These are phyloP conservation scores for Centella asiatica DNA, from an alignment of 129 eudicot species.

Conservation along the genomic window DNA sequence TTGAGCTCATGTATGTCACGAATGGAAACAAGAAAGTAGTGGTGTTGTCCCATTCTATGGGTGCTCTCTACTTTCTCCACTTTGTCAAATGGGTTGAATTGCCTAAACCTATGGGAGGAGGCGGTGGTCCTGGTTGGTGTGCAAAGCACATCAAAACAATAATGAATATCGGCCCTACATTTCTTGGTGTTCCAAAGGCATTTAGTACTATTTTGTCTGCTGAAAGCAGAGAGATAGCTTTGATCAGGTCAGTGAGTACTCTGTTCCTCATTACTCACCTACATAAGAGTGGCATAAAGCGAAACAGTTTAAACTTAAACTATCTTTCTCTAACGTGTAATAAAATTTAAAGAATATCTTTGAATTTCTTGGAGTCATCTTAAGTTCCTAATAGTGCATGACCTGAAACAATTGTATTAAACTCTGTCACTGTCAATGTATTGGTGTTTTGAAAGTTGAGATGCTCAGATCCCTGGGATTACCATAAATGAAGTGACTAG, in stretches of 20 bases:
- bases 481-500: background rate
- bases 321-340: no score
- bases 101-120: conserved; percentile 76
- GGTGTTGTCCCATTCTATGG: conserved; percentile 98
- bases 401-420: background rate
- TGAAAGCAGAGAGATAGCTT: conserved; percentile 77
- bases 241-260: conserved; percentile 45
- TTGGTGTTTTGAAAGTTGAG: no score
- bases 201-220: conserved; percentile 63
- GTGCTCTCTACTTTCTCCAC: conserved; percentile 71
- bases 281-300: background rate
- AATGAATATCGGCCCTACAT: conserved; percentile 82
- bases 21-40: conserved; percentile 89
- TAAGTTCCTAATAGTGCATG: background rate
- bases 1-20: conserved; percentile 71
- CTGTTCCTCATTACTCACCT: conserved; percentile 1
- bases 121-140: conserved; percentile 87
- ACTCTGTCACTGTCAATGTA: no score
- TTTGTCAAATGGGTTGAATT: conserved; percentile 91
- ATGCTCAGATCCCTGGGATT: no score
- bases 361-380: no score
- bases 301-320: background rate
- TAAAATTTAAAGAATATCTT: no score
- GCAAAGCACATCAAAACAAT: conserved; percentile 76
- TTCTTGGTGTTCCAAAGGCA: conserved; percentile 91